Evolutionary conservation across 2,329 filamentous ascomycete species (phyloP).

Genomic region (Hymenoscyphus infarciens): DNA sequence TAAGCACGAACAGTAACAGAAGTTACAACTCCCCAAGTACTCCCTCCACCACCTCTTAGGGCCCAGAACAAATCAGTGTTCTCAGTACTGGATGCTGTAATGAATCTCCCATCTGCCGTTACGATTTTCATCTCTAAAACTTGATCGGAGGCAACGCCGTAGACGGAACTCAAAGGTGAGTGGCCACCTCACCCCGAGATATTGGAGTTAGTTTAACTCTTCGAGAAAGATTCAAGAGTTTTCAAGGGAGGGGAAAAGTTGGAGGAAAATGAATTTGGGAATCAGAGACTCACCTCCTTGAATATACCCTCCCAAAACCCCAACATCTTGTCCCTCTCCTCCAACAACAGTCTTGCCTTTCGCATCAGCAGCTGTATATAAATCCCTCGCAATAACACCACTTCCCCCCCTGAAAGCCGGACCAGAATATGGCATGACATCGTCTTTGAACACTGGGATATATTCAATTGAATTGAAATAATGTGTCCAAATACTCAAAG

Average conservation of each 20-base stretch:
- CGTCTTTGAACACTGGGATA: slow-evolving; percentile 35
- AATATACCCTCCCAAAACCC: slow-evolving; percentile 46
- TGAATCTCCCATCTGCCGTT: slow-evolving; percentile 46
- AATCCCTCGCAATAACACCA: slow-evolving; percentile 43
- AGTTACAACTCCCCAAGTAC: slow-evolving; percentile 48
- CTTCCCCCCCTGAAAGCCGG: slow-evolving; percentile 39
- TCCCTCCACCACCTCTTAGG: slow-evolving; percentile 54
- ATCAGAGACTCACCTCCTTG: slow-evolving; percentile 41
- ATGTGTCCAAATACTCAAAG: slow-evolving; percentile 51
- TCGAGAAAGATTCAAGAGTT: slow-evolving; percentile 12
- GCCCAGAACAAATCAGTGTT: slow-evolving; percentile 63
- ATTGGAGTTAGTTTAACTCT: no score
- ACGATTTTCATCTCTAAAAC: slow-evolving; percentile 56
- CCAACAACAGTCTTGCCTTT: slow-evolving; percentile 46
- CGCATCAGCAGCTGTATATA: slow-evolving; percentile 42
- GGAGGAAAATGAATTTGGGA: slow-evolving; percentile 24
- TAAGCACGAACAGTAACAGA: background rate
- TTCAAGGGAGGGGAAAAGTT: slow-evolving; percentile 50
- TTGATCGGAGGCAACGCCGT: slow-evolving; percentile 60
- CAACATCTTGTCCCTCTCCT: slow-evolving; percentile 41
- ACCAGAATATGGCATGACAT: slow-evolving; percentile 24
- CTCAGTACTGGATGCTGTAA: slow-evolving; percentile 48
- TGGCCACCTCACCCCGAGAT: slow-evolving; percentile 49
- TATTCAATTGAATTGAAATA: slow-evolving; percentile 41
- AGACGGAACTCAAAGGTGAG: slow-evolving; percentile 47